Percentiles rank a stretch among this genome's conserved stretches.
These are phyloP conservation scores for Xylaria sp. DNA, from an alignment of 495 filamentous ascomycete species.

Conservation along the genomic window DNA sequence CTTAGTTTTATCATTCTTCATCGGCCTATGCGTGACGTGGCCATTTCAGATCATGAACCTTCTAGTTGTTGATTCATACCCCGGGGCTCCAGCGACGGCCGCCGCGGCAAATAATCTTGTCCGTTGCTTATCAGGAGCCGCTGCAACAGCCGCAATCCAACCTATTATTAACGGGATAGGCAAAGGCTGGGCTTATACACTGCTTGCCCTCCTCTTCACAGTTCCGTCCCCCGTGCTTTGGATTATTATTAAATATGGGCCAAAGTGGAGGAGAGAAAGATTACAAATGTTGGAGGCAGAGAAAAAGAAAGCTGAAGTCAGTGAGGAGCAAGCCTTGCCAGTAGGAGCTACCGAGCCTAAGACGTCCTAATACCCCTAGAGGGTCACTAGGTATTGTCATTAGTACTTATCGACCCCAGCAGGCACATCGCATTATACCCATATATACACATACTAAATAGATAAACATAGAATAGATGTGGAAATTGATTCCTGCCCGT, in stretches of 20 bases:
- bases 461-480: neutral
- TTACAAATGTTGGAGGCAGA: slow-evolving; percentile 36
- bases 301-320: slow-evolving; percentile 30
- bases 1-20: slow-evolving; percentile 62
- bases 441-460: neutral
- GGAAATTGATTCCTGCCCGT: neutral
- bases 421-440: neutral
- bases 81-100: slow-evolving; percentile 53
- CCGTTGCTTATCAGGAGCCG: slow-evolving; percentile 53
- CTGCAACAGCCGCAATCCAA: slow-evolving; percentile 52
- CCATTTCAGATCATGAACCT: slow-evolving; percentile 59
- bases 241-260: slow-evolving; percentile 48
- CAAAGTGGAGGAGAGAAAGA: slow-evolving; percentile 51
- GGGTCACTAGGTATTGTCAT: too few species aligned
- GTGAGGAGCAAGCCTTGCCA: neutral
- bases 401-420: neutral
- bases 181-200: slow-evolving; percentile 56
- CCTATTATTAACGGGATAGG: slow-evolving; percentile 51
- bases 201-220: slow-evolving; percentile 49
- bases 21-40: slow-evolving; percentile 60
- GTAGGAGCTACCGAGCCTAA: neutral
- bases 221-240: slow-evolving; percentile 47
- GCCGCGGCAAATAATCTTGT: slow-evolving; percentile 57
- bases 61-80: slow-evolving; percentile 55
- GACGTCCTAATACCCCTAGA: neutral